These are phyloP conservation scores for Cytospora chrysosperma DNA, from an alignment of 2,329 filamentous ascomycete species.

Conservation along the genomic window DNA sequence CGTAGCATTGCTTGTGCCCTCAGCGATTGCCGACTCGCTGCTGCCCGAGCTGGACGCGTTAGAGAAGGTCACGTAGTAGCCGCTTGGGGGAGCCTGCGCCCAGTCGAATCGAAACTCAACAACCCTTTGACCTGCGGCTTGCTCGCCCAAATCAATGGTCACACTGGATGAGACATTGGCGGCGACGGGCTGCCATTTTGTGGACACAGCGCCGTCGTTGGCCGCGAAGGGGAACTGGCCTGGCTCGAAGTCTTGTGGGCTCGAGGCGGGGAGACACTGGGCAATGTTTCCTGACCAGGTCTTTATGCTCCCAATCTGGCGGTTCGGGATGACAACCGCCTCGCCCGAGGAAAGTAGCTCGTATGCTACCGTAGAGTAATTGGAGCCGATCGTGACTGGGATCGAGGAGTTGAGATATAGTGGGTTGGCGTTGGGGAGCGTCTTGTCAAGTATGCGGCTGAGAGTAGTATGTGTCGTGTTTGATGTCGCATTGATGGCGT, in stretches of 20 bases:
- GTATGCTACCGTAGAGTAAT: conserved; percentile 40
- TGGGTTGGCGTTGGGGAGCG: conserved; percentile 51
- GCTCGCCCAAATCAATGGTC: conserved; percentile 18
- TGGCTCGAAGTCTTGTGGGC: conserved; percentile 48
- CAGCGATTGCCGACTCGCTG: background rate
- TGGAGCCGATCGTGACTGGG: conserved; percentile 54
- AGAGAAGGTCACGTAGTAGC: conserved; percentile 19
- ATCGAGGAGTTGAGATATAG: conserved; percentile 55
- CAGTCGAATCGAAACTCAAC: conserved; percentile 20
- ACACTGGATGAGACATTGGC: conserved; percentile 19
- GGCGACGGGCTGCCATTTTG: conserved; percentile 21
- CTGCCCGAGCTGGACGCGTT: background rate
- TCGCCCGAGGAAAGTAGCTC: conserved; percentile 45
- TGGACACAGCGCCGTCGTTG: conserved; percentile 23
- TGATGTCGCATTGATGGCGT: conserved; percentile 19
- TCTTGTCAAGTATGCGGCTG: conserved; percentile 5
- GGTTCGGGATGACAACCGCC: conserved; percentile 56
- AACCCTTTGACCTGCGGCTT: conserved; percentile 7
- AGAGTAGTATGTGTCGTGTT: conserved; percentile 35
- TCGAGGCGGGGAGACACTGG: conserved; percentile 59
- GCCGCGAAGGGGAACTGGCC: conserved; percentile 66
- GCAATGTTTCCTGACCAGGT: conserved; percentile 60
- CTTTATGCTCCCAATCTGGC: conserved; percentile 51
- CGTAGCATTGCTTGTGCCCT: background rate
- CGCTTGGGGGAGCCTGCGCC: conserved; percentile 20